phyloP scores from a whole-genome alignment of 75 land plant genomes.

The Larix kaempferi region DNA sequence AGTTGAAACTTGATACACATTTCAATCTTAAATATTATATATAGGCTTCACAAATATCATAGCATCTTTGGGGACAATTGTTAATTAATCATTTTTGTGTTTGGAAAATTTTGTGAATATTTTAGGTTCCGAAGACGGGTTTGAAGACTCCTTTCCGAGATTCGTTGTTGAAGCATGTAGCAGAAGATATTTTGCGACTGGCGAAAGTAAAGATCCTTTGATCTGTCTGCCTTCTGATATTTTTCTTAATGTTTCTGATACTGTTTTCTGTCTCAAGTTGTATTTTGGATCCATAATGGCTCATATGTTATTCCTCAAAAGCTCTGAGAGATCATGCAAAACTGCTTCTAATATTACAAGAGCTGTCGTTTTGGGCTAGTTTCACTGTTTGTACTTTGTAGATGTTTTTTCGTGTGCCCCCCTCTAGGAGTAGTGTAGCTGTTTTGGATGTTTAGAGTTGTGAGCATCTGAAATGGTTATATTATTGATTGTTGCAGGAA shows the following conservation, averaged over 20 bases:
- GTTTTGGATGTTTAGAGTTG: neutral
- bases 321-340: neutral
- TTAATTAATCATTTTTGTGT: neutral
- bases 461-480: neutral
- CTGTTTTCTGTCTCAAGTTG: neutral
- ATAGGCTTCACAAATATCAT: too few species aligned
- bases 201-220: conserved; percentile 52
- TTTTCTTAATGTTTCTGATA: neutral
- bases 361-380: neutral
- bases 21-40: neutral
- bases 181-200: conserved; percentile 77
- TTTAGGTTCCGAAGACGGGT: conserved; percentile 82
- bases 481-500: conserved; percentile 45
- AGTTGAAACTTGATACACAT: too few species aligned
- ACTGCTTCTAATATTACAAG: neutral
- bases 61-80: neutral
- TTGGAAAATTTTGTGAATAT: neutral
- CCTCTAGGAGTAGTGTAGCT: neutral
- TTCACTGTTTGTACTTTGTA: neutral
- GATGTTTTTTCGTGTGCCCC: neutral
- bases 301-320: neutral
- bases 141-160: conserved; percentile 92
- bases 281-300: neutral
- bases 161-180: conserved; percentile 78
- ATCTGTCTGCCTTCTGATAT: neutral